Percentiles rank a stretch among this genome's conserved stretches.
Conservation (phyloP, 2,329 filamentous ascomycete genomes). For the Canariomyces notabilis region DNA sequence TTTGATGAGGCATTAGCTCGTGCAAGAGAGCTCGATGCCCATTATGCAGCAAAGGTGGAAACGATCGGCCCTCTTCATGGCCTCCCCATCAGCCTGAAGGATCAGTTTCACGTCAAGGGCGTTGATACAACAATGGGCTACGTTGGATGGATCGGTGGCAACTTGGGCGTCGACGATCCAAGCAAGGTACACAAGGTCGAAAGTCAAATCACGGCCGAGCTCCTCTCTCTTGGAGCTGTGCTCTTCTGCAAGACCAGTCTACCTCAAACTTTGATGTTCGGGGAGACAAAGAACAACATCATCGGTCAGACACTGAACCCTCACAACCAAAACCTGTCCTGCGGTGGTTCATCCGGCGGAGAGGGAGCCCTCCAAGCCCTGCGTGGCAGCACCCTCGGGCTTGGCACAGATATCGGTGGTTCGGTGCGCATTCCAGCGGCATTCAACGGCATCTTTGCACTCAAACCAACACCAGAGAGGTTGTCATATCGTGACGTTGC, state of each 20-base stretch:
- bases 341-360: slow-evolving; percentile 35
- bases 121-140: slow-evolving; percentile 43
- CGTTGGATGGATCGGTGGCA: slow-evolving; percentile 28
- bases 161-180: slow-evolving; percentile 18
- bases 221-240: slow-evolving; percentile 29
- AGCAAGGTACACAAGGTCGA: slow-evolving; percentile 18
- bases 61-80: slow-evolving; percentile 57
- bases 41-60: slow-evolving; percentile 36
- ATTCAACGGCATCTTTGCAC: slow-evolving; percentile 29
- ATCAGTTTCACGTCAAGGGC: slow-evolving; percentile 40
- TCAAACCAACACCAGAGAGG: slow-evolving; percentile 28
- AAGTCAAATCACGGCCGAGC: slow-evolving; percentile 28
- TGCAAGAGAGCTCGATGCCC: slow-evolving; percentile 43
- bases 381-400: slow-evolving; percentile 30
- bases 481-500: slow-evolving; percentile 20
- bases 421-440: slow-evolving; percentile 31
- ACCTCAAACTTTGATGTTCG: slow-evolving; percentile 27
- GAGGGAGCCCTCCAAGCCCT: slow-evolving; percentile 34
- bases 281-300: slow-evolving; percentile 33
- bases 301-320: slow-evolving; percentile 34
- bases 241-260: slow-evolving; percentile 29
- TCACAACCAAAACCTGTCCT: slow-evolving; percentile 29
- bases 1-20: slow-evolving; percentile 44
- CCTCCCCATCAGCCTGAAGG: slow-evolving; percentile 50
- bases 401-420: slow-evolving; percentile 35